These are phyloP conservation scores for Dictyostelium intermedium DNA, from an alignment of 78 protist genomes.

Conservation along the genomic window DNA sequence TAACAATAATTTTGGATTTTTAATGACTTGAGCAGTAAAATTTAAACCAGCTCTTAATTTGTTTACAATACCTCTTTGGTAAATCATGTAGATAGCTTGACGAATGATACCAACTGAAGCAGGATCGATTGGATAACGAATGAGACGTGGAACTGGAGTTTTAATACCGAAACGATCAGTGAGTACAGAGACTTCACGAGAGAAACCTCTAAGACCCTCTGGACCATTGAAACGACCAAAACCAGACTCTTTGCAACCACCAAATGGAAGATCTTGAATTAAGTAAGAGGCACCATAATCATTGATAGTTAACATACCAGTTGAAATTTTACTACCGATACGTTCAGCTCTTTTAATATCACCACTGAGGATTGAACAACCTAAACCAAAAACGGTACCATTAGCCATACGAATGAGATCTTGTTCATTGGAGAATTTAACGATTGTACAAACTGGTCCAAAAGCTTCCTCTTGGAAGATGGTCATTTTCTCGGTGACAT, in stretches of 20 bases:
- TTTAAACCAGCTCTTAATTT: constrained; percentile 35
- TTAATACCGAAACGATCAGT: constrained; percentile 71
- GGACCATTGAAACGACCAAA: constrained; percentile 86
- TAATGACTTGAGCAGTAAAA: constrained; percentile 32
- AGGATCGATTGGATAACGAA: constrained; percentile 78
- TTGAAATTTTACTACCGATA: constrained; percentile 60
- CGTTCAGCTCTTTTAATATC: constrained; percentile 80
- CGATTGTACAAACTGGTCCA: constrained; percentile 70
- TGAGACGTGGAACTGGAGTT: constrained; percentile 73
- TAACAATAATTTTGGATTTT: constrained; percentile 69
- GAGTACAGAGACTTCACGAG: constrained; percentile 50
- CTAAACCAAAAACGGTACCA: constrained; percentile 83
- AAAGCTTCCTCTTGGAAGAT: constrained; percentile 76
- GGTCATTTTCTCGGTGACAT: constrained; percentile 71
- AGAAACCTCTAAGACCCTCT: constrained; percentile 83
- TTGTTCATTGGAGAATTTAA: constrained; percentile 34
- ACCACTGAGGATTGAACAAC: constrained; percentile 80
- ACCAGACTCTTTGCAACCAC: constrained; percentile 91
- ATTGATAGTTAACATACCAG: constrained; percentile 89
- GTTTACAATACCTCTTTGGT: constrained; percentile 8
- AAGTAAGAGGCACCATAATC: constrained; percentile 89
- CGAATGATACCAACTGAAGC: constrained; percentile 73
- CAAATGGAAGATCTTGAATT: constrained; percentile 90
- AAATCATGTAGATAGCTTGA: constrained; percentile 72
- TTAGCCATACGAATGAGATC: constrained; percentile 81